Conservation (phyloP, 148 eudicot species). For the Camellia granthamiana region DNA sequence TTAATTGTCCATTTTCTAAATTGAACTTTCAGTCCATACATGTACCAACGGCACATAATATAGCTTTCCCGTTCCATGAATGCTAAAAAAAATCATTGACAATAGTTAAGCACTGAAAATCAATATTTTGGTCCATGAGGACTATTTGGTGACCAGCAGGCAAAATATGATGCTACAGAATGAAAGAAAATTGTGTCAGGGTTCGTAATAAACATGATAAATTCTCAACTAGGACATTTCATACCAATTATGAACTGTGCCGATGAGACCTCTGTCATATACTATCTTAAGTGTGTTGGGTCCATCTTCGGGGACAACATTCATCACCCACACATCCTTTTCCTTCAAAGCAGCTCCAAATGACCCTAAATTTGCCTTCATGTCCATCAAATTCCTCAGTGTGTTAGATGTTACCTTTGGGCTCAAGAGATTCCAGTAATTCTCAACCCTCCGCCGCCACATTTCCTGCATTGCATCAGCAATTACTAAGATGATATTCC, state of each 20-base stretch:
- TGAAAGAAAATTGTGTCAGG: not conserved
- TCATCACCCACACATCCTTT: slow-evolving; percentile 98
- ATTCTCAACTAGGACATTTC: not conserved
- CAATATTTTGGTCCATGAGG: not conserved
- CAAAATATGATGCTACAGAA: not conserved
- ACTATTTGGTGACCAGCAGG: not conserved
- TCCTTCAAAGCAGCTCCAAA: slow-evolving; percentile 95
- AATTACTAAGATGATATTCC: slow-evolving; percentile 5
- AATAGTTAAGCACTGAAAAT: not conserved
- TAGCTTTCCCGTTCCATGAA: not conserved
- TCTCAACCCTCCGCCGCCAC: slow-evolving; percentile 82
- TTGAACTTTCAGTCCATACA: not conserved
- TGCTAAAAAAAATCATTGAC: not conserved
- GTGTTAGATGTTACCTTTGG: slow-evolving; percentile 70
- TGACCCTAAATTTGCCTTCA: slow-evolving; percentile 94
- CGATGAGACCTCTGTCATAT: slow-evolving; percentile 92
- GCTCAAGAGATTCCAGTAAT: slow-evolving; percentile 75
- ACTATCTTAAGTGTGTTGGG: slow-evolving; percentile 90
- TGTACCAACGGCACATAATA: too few relatives aligned
- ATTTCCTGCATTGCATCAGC: slow-evolving; percentile 50
- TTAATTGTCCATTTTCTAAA: not conserved
- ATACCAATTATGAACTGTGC: slow-evolving; percentile 87
- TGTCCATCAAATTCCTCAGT: slow-evolving; percentile 89
- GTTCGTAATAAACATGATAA: not conserved
- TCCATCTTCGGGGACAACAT: slow-evolving; percentile 92